phyloP scores from a whole-genome alignment of 2,329 filamentous ascomycete genomes.

The Plectosphaerella cucumerina region DNA sequence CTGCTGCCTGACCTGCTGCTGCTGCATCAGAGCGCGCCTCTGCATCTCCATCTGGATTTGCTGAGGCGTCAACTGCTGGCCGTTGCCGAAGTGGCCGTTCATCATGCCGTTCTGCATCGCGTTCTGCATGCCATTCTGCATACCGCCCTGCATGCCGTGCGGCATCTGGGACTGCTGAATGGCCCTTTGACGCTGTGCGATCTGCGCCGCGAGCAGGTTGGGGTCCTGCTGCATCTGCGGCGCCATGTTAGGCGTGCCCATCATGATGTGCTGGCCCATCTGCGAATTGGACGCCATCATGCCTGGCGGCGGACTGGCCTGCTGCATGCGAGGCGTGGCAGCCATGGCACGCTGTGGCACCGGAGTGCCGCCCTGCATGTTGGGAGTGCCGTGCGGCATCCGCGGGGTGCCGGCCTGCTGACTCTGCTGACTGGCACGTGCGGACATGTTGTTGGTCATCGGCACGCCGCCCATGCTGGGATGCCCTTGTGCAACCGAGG shows the following conservation, averaged over 20 bases:
- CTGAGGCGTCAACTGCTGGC: conserved; percentile 25
- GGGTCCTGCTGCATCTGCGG: conserved; percentile 32
- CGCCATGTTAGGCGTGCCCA: conserved; percentile 28
- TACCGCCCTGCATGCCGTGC: conserved; percentile 30
- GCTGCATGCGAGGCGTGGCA: conserved; percentile 58
- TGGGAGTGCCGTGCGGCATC: conserved; percentile 58
- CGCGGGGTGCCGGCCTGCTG: conserved; percentile 60
- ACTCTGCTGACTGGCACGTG: conserved; percentile 62
- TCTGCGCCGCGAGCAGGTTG: conserved; percentile 36
- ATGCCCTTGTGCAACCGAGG: conserved; percentile 60
- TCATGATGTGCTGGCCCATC: conserved; percentile 46
- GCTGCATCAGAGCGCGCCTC: conserved; percentile 19
- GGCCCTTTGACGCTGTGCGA: conserved; percentile 44
- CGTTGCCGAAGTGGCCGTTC: conserved; percentile 30
- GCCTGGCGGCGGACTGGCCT: conserved; percentile 57
- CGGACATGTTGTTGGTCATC: conserved; percentile 60
- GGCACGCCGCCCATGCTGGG: conserved; percentile 46
- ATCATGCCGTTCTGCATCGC: conserved; percentile 24
- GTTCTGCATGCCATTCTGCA: conserved; percentile 25
- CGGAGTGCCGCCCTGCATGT: conserved; percentile 56
- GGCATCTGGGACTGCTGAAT: conserved; percentile 36
- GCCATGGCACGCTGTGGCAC: conserved; percentile 47
- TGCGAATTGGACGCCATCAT: conserved; percentile 56
- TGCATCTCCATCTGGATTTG: conserved; percentile 11
- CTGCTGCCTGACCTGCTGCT: conserved; percentile 30